These are phyloP conservation scores for Anthracocystis panici-leucophaei DNA, from an alignment of 1,284 basidiomycete genomes.

Conservation along the genomic window DNA sequence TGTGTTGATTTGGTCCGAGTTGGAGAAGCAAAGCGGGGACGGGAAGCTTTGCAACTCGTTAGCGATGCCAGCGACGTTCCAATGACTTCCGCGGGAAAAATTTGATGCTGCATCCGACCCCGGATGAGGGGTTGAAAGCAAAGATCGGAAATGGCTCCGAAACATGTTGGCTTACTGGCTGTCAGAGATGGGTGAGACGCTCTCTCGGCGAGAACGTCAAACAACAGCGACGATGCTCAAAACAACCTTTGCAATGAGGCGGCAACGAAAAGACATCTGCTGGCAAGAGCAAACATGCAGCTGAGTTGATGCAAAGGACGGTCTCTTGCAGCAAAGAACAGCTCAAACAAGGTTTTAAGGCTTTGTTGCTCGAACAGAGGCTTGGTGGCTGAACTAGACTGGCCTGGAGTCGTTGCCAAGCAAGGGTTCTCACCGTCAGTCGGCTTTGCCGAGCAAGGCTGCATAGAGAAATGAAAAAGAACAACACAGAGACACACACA, in stretches of 20 bases:
- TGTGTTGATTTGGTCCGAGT: not conserved
- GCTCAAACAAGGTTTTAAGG: not conserved
- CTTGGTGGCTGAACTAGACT: not conserved
- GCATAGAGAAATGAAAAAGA: conserved; percentile 1
- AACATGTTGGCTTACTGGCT: no score
- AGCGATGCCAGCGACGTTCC: no score
- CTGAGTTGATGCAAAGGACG: not conserved
- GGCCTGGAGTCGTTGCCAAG: conserved; percentile 1
- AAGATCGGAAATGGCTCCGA: no score
- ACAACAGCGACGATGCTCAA: no score
- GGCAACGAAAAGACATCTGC: not conserved
- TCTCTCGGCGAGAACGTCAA: not conserved
- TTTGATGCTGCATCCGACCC: no score
- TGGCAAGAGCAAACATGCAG: conserved; percentile 1
- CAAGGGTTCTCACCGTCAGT: not conserved
- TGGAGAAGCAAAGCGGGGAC: conserved; percentile 1
- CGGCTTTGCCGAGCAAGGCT: conserved; percentile 7
- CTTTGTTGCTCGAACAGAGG: not conserved
- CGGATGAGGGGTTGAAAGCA: no score
- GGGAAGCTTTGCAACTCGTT: not conserved
- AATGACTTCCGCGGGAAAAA: no score
- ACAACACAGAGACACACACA: not conserved
- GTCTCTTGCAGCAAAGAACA: not conserved
- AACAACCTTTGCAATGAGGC: not conserved
- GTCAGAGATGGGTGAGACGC: no score